phyloP scores from a whole-genome alignment of 2,329 filamentous ascomycete genomes.

The Hypoxylon sp. region DNA sequence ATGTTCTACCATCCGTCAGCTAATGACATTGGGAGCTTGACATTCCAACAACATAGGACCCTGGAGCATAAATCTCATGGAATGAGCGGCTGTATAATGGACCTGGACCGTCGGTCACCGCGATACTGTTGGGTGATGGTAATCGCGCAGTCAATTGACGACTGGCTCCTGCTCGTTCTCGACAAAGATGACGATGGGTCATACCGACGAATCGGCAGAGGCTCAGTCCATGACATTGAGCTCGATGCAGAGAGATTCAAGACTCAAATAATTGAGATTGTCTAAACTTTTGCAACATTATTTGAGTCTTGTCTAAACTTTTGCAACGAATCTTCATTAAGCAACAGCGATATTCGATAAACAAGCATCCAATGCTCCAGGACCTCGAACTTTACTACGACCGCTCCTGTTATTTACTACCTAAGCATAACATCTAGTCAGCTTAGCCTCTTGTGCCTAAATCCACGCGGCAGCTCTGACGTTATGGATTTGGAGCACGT shows the following conservation, averaged over 20 bases:
- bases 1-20: slow-evolving; percentile 38
- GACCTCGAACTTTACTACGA: too few relatives aligned
- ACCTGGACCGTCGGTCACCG: slow-evolving; percentile 30
- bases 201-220: slow-evolving; percentile 30
- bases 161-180: slow-evolving; percentile 28
- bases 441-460: too few relatives aligned
- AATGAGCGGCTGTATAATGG: slow-evolving; percentile 33
- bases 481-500: not conserved
- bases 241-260: slow-evolving; percentile 21
- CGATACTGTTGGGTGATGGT: slow-evolving; percentile 30
- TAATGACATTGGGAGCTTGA: slow-evolving; percentile 28
- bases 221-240: slow-evolving; percentile 3
- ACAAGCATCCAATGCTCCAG: not conserved
- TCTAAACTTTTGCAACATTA: slow-evolving; percentile 5
- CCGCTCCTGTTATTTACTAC: too few relatives aligned
- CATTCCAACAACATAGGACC: slow-evolving; percentile 13
- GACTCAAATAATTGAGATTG: slow-evolving; percentile 18
- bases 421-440: too few relatives aligned
- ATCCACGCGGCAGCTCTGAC: too few relatives aligned
- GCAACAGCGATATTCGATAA: not conserved
- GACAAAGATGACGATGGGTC: slow-evolving; percentile 17
- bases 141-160: slow-evolving; percentile 14
- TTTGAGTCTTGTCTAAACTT: too few relatives aligned
- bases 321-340: not conserved
- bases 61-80: not conserved